Evolutionary conservation across 2,329 filamentous ascomycete genomes (phyloP).

Genomic region (Fusarium goolgardi): DNA sequence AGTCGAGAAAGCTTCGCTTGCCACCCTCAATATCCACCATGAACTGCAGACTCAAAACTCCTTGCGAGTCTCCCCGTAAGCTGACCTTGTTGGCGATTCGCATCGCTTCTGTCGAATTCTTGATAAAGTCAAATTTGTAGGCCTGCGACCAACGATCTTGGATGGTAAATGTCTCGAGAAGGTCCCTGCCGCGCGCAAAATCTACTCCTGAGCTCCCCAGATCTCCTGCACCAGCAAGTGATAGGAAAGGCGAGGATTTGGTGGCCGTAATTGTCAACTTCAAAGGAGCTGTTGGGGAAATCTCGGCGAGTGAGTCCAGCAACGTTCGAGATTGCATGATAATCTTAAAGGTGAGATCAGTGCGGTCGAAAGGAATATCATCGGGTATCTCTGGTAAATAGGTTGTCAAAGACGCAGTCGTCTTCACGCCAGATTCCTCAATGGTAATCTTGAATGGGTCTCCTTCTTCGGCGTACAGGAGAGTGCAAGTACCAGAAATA

Average conservation of each 20-base stretch:
- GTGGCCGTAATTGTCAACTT: conserved; percentile 76
- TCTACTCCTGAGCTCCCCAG: conserved; percentile 73
- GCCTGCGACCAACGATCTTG: conserved; percentile 70
- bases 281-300: conserved; percentile 76
- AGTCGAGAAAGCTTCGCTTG: conserved; percentile 80
- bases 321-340: conserved; percentile 87
- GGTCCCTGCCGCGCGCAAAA: conserved; percentile 71
- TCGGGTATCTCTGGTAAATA: conserved; percentile 81
- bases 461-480: conserved; percentile 80
- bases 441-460: conserved; percentile 86
- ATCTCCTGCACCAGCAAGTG: conserved; percentile 72
- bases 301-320: conserved; percentile 77
- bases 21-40: conserved; percentile 88
- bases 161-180: conserved; percentile 81
- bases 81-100: conserved; percentile 91
- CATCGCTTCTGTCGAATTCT: conserved; percentile 92
- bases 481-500: conserved; percentile 85
- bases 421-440: conserved; percentile 86
- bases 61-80: conserved; percentile 85
- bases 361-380: conserved; percentile 88
- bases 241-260: conserved; percentile 75
- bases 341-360: conserved; percentile 86
- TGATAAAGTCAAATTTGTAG: conserved; percentile 89
- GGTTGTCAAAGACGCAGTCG: conserved; percentile 89
- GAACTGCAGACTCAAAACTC: conserved; percentile 93